phyloP scores from a whole-genome alignment of 1,284 basidiomycete genomes.

The Chondrostereum purpureum region DNA sequence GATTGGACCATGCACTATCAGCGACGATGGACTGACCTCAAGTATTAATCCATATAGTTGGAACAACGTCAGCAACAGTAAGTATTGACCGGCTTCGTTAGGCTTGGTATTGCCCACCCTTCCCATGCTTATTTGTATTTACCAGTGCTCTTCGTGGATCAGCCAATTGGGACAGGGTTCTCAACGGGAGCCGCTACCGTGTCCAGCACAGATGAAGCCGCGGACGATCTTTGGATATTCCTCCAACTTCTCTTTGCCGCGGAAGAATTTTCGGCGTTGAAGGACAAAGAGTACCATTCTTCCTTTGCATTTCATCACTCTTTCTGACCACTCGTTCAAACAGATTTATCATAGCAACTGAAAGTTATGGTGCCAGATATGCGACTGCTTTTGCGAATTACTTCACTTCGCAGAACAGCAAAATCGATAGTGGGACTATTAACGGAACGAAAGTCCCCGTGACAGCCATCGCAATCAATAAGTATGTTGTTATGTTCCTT shows the following conservation, averaged over 20 bases:
- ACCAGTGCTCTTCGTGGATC: conserved; percentile 43
- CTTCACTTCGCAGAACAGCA: conserved; percentile 38
- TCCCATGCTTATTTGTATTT: neutral
- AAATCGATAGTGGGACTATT: conserved; percentile 24
- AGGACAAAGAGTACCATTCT: conserved; percentile 25
- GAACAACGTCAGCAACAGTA: conserved; percentile 41
- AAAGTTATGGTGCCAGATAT: conserved; percentile 37
- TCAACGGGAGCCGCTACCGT: conserved; percentile 19
- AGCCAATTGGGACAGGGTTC: conserved; percentile 31
- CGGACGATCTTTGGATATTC: conserved; percentile 17
- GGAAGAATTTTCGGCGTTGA: conserved; percentile 32
- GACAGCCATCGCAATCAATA: conserved; percentile 35
- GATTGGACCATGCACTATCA: conserved; percentile 33
- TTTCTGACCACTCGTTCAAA: conserved; percentile 8
- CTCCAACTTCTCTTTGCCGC: conserved; percentile 40
- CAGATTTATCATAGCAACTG: conserved; percentile 32
- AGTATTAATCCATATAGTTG: conserved; percentile 45
- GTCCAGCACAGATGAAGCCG: conserved; percentile 28
- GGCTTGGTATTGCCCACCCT: neutral
- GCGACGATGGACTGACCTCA: conserved; percentile 26
- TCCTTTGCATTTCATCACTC: too few species aligned
- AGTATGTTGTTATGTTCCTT: conserved; percentile 20
- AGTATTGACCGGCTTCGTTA: conserved; percentile 10
- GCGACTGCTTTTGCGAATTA: conserved; percentile 34
- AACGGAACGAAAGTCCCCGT: conserved; percentile 30